These are phyloP conservation scores for Antrodiella citrinella DNA, from an alignment of 768 basidiomycete genomes.

Conservation along the genomic window DNA sequence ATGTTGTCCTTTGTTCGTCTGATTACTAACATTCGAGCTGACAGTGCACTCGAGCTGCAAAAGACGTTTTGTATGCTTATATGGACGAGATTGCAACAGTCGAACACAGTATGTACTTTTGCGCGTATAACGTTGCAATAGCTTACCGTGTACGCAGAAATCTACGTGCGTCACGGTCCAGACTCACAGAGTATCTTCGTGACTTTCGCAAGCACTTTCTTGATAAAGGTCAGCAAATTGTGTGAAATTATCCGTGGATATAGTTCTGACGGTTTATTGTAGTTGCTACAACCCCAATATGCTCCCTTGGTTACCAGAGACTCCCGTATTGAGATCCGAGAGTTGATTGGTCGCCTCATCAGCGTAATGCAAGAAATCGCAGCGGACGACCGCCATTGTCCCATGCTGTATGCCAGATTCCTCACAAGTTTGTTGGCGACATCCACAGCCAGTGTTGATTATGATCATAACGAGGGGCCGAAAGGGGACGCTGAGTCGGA, in stretches of 20 bases:
- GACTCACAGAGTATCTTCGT: conserved; percentile 75
- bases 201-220: conserved; percentile 75
- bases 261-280: background rate
- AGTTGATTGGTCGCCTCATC: conserved; percentile 55
- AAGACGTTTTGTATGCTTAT: conserved; percentile 22
- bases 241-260: background rate
- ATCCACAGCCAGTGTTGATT: conserved; percentile 13
- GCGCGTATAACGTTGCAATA: background rate
- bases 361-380: conserved; percentile 67
- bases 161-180: conserved; percentile 63
- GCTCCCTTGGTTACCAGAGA: conserved; percentile 48
- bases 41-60: conserved; percentile 18
- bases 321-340: conserved; percentile 52
- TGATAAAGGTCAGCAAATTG: conserved; percentile 53
- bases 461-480: background rate
- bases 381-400: conserved; percentile 78
- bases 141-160: conserved; percentile 29
- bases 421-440: conserved; percentile 56
- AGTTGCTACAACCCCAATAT: conserved; percentile 78
- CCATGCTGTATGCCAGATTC: conserved; percentile 75
- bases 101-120: conserved; percentile 10
- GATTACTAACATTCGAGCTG: no score
- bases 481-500: conserved; percentile 6
- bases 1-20: background rate
- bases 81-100: conserved; percentile 22